Base-by-base conservation (phyloP, 2,329 filamentous ascomycete genomes). In the Fusarium redolens region DNA sequence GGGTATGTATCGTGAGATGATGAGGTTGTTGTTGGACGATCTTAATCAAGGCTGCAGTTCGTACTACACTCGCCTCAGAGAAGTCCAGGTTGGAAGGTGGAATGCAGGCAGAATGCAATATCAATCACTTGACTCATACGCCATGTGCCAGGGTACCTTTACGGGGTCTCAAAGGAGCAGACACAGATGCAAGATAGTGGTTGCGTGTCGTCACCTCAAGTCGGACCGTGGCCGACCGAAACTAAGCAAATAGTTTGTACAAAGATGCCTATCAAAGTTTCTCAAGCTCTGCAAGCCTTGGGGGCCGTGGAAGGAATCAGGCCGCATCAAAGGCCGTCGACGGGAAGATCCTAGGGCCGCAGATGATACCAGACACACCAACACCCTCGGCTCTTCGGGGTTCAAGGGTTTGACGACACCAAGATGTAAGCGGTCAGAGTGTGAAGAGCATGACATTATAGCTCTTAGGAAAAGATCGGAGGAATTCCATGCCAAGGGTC, bases 61-160 rank as follows among this genome's bases (percentile, higher is more conserved):
- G 75, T 70, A 74, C 73, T 66, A 47, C 56, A 57, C 57, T 58
- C 45, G 60, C 51, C 48, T 41, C 43, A 55, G 30, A 50, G 20
- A 57, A 56, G 31, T 69, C 64, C 44, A 72, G 72, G 68, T 67
- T 48, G 68, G 71, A 75, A 75, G 68, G 58, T 67, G 68, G 10
- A 55, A 68, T 58, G 62, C 61, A 61, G 18, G 56, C 44, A 61
- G 41, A 65, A 65, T 68, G 63, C 65, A 69, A 64, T 65, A 70
- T 58, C 65, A 78, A 75, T 80, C 78, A 79, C 78, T 79, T 80
- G 78, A 79, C 77, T 73, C 64, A 58, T 70, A 70, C 65, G 52
- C 66, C 58, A 79, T 79, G 78, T 79, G 71, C 75, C 70, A 69
- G 69, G 78, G 72, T 44, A 51, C 55, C 52, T 60, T 54, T 65